These are phyloP conservation scores for Sporothrix schenckii DNA, from an alignment of 2,329 filamentous ascomycete species.

Conservation along the genomic window DNA sequence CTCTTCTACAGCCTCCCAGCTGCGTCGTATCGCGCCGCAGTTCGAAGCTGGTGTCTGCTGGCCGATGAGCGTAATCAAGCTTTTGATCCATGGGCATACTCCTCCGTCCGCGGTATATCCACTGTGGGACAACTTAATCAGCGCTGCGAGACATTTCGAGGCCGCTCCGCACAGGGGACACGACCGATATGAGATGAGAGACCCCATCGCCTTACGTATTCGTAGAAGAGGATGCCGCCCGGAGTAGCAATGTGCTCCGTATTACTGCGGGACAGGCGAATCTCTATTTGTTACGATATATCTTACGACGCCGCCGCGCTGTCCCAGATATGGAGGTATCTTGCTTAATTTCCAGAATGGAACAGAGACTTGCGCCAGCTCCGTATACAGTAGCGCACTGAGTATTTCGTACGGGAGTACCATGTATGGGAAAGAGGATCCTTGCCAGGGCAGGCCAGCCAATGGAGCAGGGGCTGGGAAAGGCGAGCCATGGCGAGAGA, in stretches of 20 bases:
- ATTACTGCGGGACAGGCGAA: background rate
- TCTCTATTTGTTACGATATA: constrained; percentile 11
- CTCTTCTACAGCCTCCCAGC: background rate
- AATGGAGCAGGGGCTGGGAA: constrained; percentile 3
- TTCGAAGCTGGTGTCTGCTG: constrained; percentile 9
- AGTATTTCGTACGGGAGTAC: constrained; percentile 1
- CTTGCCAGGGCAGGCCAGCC: constrained; percentile 24
- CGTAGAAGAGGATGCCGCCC: constrained; percentile 13
- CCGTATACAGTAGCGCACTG: background rate
- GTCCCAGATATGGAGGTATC: constrained; percentile 27
- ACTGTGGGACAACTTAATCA: constrained; percentile 11
- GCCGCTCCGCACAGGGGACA: background rate
- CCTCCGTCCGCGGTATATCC: constrained; percentile 18
- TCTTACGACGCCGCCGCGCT: background rate
- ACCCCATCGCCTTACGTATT: background rate
- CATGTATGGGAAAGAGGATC: constrained; percentile 32
- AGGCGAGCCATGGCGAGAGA: constrained; percentile 23
- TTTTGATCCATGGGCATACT: background rate
- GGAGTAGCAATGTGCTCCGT: background rate
- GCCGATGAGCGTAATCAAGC: constrained; percentile 3
- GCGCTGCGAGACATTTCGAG: constrained; percentile 25
- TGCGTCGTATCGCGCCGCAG: constrained; percentile 3
- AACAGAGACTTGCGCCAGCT: constrained; percentile 22
- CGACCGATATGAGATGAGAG: constrained; percentile 11
- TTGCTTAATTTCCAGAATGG: constrained; percentile 27